These are phyloP conservation scores for Saccharomycopsis selenospora DNA, from an alignment of 805 yeast species.

Conservation along the genomic window DNA sequence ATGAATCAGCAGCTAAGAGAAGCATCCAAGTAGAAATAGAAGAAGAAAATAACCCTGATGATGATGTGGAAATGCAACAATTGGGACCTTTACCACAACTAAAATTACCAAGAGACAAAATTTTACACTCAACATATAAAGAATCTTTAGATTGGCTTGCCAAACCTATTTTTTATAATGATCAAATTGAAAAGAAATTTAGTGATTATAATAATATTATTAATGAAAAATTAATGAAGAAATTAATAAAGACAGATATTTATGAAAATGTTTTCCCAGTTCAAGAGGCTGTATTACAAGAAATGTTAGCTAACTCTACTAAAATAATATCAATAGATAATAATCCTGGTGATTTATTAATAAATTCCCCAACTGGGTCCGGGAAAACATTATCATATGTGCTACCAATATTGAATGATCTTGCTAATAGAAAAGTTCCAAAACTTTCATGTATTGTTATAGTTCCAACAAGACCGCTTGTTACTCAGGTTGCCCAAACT, in stretches of 20 bases:
- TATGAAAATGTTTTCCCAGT: constrained; percentile 65
- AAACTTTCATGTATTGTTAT: constrained; percentile 66
- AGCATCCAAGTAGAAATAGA: not conserved
- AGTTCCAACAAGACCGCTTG: constrained; percentile 86
- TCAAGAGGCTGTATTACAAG: constrained; percentile 60
- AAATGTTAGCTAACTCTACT: constrained; percentile 37
- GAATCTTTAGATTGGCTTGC: constrained; percentile 62
- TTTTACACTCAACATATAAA: constrained; percentile 22
- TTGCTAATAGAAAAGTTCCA: constrained; percentile 60
- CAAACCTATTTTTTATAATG: constrained; percentile 49
- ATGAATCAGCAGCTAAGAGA: not conserved
- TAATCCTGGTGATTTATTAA: constrained; percentile 65
- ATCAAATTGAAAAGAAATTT: constrained; percentile 42
- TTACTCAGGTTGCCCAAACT: constrained; percentile 71
- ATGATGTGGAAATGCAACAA: constrained; percentile 31
- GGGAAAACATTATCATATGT: constrained; percentile 91
- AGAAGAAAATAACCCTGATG: constrained; percentile 17
- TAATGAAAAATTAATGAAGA: constrained; percentile 26
- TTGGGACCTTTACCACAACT: constrained; percentile 86
- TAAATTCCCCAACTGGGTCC: constrained; percentile 92
- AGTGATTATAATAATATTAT: constrained; percentile 24
- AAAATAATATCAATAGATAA: constrained; percentile 29
- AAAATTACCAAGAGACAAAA: constrained; percentile 48
- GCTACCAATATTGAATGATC: constrained; percentile 70
- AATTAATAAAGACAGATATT: constrained; percentile 40